Conservation (phyloP, 1,284 basidiomycete species). For the Ganoderma lucidum region DNA sequence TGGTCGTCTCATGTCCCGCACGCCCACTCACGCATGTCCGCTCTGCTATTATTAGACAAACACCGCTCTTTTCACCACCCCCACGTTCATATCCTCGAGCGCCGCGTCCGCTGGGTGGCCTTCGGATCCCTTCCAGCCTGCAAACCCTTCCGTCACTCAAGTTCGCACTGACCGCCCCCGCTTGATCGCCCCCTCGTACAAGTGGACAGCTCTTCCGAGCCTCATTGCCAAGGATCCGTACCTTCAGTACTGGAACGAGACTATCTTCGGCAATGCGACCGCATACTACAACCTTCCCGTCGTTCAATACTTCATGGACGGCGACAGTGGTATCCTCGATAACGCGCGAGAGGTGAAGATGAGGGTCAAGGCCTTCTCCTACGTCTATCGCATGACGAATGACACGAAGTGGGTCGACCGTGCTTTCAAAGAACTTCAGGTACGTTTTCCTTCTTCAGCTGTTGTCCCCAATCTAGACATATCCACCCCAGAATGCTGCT, state of each 20-base stretch:
- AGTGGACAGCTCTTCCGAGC: slow-evolving; percentile 87
- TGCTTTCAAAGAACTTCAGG: slow-evolving; percentile 84
- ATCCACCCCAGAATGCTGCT: slow-evolving; percentile 65
- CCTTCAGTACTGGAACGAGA: slow-evolving; percentile 88
- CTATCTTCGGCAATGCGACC: slow-evolving; percentile 92
- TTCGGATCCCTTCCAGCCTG: slow-evolving; percentile 73
- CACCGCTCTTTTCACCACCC: slow-evolving; percentile 76
- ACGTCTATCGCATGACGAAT: slow-evolving; percentile 91
- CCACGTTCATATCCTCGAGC: slow-evolving; percentile 70
- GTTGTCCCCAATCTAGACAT: slow-evolving; percentile 1
- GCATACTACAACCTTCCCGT: slow-evolving; percentile 67
- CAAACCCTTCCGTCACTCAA: slow-evolving; percentile 62
- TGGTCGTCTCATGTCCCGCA: not conserved
- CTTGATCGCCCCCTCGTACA: slow-evolving; percentile 90
- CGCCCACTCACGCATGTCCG: not conserved
- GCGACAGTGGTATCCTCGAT: slow-evolving; percentile 93
- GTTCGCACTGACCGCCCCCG: slow-evolving; percentile 87
- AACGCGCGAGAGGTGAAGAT: slow-evolving; percentile 90
- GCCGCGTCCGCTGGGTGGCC: slow-evolving; percentile 74
- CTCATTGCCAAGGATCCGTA: slow-evolving; percentile 90
- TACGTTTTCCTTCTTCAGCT: slow-evolving; percentile 43
- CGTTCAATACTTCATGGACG: slow-evolving; percentile 81
- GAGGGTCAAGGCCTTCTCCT: slow-evolving; percentile 92
- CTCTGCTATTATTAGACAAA: slow-evolving; percentile 65
- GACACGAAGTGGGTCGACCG: slow-evolving; percentile 91